These are phyloP conservation scores for Saposhnikovia divaricata DNA, from an alignment of 129 eudicot genomes.

Conservation along the genomic window DNA sequence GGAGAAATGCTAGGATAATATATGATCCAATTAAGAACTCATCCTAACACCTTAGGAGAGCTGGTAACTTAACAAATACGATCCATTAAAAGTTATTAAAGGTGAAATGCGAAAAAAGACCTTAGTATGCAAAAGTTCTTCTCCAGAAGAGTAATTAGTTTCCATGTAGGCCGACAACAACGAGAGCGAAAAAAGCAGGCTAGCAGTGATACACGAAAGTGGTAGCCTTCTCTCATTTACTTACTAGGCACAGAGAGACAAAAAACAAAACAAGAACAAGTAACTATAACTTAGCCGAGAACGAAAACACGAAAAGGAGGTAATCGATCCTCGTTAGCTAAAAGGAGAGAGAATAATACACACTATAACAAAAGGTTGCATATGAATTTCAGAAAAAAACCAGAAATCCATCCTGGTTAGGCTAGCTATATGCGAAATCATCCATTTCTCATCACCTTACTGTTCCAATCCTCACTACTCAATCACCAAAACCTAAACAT, in stretches of 20 bases:
- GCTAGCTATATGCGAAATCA: neutral
- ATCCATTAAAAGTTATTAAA: neutral
- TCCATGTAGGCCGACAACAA: constrained; percentile 30
- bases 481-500: neutral
- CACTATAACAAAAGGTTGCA: neutral
- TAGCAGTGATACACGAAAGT: constrained; percentile 11
- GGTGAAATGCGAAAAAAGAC: constrained; percentile 17
- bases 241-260: neutral
- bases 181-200: neutral
- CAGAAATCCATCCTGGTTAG: neutral
- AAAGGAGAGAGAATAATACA: neutral
- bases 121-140: constrained; percentile 50
- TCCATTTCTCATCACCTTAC: neutral
- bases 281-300: constrained; percentile 27
- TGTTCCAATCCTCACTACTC: neutral
- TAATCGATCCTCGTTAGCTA: neutral
- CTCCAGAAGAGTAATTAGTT: constrained; percentile 60
- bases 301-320: neutral
- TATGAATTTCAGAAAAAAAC: neutral
- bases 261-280: constrained; percentile 14
- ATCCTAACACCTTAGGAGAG: neutral
- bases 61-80: neutral
- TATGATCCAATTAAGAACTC: neutral
- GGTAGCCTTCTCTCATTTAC: constrained; percentile 40
- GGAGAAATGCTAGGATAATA: neutral